Evolutionary conservation across 768 basidiomycete species (phyloP).

Genomic region (Termitomyces sp.): DNA sequence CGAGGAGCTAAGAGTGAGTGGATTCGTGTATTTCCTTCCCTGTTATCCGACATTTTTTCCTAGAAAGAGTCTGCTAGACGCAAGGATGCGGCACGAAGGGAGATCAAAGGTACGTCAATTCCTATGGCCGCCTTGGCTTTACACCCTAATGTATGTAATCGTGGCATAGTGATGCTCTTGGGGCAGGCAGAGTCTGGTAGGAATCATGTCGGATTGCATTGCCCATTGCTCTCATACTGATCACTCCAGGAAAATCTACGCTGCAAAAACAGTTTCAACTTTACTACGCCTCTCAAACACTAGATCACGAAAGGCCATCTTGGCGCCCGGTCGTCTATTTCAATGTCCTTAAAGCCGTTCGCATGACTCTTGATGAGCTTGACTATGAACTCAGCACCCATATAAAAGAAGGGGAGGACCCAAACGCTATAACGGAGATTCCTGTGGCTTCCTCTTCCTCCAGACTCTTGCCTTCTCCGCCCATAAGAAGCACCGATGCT

Average conservation of each 20-base stretch:
- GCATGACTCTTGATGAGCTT: slow-evolving; percentile 67
- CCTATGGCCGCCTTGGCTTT: neutral
- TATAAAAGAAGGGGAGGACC: slow-evolving; percentile 6
- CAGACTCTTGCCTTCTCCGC: neutral
- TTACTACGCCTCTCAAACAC: slow-evolving; percentile 64
- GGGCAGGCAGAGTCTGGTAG: slow-evolving; percentile 70
- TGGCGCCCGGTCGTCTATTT: slow-evolving; percentile 82
- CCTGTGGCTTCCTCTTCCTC: slow-evolving; percentile 14
- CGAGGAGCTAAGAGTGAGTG: slow-evolving; percentile 46
- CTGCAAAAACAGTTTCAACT: slow-evolving; percentile 83
- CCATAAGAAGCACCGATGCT: neutral
- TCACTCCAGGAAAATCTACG: slow-evolving; percentile 63
- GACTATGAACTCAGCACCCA: slow-evolving; percentile 45
- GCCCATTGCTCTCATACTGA: neutral
- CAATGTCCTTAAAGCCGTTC: slow-evolving; percentile 77
- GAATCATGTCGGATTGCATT: neutral
- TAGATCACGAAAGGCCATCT: slow-evolving; percentile 64
- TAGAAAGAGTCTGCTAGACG: slow-evolving; percentile 45
- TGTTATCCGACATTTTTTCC: neutral
- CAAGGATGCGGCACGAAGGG: slow-evolving; percentile 32
- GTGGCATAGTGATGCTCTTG: slow-evolving; percentile 55
- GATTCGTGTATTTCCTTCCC: neutral
- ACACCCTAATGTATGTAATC: neutral
- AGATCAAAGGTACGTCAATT: slow-evolving; percentile 42
- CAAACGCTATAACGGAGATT: slow-evolving; percentile 15